Evolutionary conservation across 2,329 filamentous ascomycete species (phyloP), one percentile per base, ranked within the genome.

Genomic region (Cladosporium sp.): DNA sequence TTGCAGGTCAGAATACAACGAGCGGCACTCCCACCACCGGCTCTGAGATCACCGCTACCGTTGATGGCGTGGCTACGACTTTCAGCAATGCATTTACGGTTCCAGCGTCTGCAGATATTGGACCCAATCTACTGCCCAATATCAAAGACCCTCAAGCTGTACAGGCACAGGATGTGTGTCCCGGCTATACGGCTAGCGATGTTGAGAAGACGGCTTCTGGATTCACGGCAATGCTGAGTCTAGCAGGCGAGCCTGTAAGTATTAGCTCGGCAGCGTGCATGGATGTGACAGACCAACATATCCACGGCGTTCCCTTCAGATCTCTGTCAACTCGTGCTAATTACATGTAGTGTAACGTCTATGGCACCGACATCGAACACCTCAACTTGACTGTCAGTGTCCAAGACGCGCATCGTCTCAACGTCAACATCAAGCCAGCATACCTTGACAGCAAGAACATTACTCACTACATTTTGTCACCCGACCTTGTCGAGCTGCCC

Each of bases 401-500:
- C 3, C 70, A 73, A 58, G 65, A 60, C 13, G 57, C 64, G 86
- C 82, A 89, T 64, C 80, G 89, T 1, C 71, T 94, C 39, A 85
- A 87, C 56, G 77, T 94, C 50, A 83, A 86, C 64, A 90, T 95
- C 56, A 76, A 80, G 17, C 89, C 89, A 1, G 80, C 83, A 6
- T 78, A 86, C 65, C 72, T 91, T 35, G 73, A 73, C 62, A 64
- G 68, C 64, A 60, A 58, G 50, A 67, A 69, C 53, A 59, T 59
- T 9, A 68, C 61, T 25, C 66, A 70, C 78, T 92, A 87, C 66
- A 71, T 86, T 15, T 76, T 91, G 2, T 81, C 87, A 0, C 83
- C 88, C 51, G 76, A 80, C 24, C 71, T 89, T 10, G 78, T 91
- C 1, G 80, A 82, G 0, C 78, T 80, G 40, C 84, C 87, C 1